phyloP scores from a whole-genome alignment of 441 rosid genomes.

The Manihot esculenta region DNA sequence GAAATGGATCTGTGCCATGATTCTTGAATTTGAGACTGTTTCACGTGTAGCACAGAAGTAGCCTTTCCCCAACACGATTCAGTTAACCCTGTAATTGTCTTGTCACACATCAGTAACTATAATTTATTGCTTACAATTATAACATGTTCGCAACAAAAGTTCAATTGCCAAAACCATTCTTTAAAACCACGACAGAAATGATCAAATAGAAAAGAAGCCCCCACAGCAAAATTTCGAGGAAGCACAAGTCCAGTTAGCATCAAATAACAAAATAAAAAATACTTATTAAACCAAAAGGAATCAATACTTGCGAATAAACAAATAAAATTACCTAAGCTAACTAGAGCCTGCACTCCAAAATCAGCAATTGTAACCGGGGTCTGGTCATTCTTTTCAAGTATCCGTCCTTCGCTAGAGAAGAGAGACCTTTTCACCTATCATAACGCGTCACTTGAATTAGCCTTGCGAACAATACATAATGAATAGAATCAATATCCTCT shows the following conservation, averaged over 20 bases:
- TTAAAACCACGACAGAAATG: background rate
- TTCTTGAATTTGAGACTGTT: background rate
- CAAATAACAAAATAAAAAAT: background rate
- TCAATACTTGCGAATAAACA: background rate
- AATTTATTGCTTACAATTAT: background rate
- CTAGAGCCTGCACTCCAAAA: slow-evolving; percentile 89
- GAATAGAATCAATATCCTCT: background rate
- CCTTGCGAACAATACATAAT: background rate
- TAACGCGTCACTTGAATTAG: background rate
- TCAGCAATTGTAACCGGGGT: slow-evolving; percentile 90
- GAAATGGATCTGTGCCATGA: background rate
- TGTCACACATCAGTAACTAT: background rate
- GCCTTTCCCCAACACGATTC: background rate
- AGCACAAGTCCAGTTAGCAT: background rate
- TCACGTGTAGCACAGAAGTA: background rate
- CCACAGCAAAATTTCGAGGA: background rate
- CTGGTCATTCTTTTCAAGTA: slow-evolving; percentile 73
- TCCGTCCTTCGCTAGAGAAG: slow-evolving; percentile 45
- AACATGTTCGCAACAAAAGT: background rate
- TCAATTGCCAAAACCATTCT: background rate
- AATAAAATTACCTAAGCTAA: slow-evolving; percentile 59
- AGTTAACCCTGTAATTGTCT: background rate
- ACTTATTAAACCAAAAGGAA: background rate
- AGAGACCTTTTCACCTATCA: slow-evolving; percentile 35
- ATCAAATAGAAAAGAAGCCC: background rate